A percentile compares a stretch with the other conserved stretches of the same genome.
These are phyloP conservation scores for Trichoderma breve DNA, from an alignment of 2,329 filamentous ascomycete species.

Conservation along the genomic window DNA sequence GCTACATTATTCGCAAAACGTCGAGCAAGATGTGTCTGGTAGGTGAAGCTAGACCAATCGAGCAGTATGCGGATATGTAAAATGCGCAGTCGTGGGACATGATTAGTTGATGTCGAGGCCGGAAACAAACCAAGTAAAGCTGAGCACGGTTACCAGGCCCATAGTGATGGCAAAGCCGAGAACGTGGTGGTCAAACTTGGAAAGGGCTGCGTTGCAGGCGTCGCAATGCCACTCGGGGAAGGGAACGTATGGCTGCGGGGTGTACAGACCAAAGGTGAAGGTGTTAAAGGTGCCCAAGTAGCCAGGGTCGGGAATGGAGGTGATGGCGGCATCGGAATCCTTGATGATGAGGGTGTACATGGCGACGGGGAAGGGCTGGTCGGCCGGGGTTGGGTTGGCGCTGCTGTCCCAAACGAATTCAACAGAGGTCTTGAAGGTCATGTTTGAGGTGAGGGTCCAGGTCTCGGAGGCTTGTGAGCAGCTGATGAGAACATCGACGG, in stretches of 20 bases:
- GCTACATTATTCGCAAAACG: neutral
- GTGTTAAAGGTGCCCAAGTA: constrained; percentile 50
- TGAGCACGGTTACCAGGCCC: constrained; percentile 55
- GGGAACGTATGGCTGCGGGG: constrained; percentile 49
- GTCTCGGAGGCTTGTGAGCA: constrained; percentile 52
- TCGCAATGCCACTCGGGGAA: constrained; percentile 55
- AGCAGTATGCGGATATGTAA: neutral
- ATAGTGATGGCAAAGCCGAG: constrained; percentile 53
- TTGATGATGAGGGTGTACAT: constrained; percentile 62
- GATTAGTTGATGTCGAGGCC: constrained; percentile 43
- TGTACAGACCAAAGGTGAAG: constrained; percentile 60
- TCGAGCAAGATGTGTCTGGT: neutral
- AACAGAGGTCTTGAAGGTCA: constrained; percentile 53
- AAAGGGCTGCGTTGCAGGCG: constrained; percentile 54
- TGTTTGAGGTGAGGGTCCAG: constrained; percentile 63
- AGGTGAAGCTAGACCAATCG: neutral
- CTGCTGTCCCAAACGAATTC: constrained; percentile 59
- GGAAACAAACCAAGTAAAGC: constrained; percentile 64
- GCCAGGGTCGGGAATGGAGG: constrained; percentile 51
- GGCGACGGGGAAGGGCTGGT: constrained; percentile 49
- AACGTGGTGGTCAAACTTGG: constrained; percentile 46
- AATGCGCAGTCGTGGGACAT: neutral
- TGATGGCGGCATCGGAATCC: constrained; percentile 54
- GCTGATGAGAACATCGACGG: constrained; percentile 58
- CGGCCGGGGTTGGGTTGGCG: constrained; percentile 45